phyloP scores from a whole-genome alignment of 768 basidiomycete genomes.

The Megacollybia marginata region DNA sequence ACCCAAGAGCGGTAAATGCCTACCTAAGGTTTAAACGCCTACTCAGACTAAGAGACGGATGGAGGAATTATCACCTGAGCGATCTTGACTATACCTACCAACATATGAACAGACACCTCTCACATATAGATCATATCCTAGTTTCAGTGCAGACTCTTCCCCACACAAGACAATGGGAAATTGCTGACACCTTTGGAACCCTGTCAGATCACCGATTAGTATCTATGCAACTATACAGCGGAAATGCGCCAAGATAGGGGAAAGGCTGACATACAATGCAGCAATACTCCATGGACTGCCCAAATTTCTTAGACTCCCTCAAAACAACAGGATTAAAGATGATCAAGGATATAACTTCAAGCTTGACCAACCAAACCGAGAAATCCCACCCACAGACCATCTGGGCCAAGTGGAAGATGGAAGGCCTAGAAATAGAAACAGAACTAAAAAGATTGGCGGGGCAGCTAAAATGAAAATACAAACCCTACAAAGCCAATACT shows the following conservation, averaged over 20 bases:
- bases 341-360: not conserved
- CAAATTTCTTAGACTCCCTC: not conserved
- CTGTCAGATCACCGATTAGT: not conserved
- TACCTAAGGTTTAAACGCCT: not conserved
- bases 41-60: conserved; percentile 4
- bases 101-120: not conserved
- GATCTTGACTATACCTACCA: conserved; percentile 1
- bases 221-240: not conserved
- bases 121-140: not conserved
- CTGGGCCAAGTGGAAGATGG: not conserved
- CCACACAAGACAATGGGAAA: not conserved
- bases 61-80: conserved; percentile 1
- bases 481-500: not conserved
- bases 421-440: not conserved
- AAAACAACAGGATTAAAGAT: not conserved
- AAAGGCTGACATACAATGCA: not conserved
- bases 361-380: not conserved
- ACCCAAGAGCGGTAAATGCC: not conserved
- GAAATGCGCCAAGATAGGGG: not conserved
- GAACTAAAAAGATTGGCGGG: not conserved
- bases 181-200: not conserved
- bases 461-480: not conserved
- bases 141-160: not conserved
- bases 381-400: not conserved
- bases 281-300: not conserved